phyloP scores from a whole-genome alignment of 164 flowering plant species.

The Umbellularia californica region DNA sequence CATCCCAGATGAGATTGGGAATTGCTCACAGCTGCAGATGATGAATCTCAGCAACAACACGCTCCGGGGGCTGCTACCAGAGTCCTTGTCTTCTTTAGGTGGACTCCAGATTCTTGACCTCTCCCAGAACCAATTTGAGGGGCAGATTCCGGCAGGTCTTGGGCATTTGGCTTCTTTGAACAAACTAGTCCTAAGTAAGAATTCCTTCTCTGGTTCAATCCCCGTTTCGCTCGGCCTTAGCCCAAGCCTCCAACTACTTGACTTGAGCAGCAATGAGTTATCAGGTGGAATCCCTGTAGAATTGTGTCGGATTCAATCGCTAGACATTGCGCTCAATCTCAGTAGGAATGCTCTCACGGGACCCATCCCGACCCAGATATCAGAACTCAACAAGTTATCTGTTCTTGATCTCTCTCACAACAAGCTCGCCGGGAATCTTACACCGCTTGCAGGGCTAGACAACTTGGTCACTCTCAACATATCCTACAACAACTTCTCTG shows the following conservation, averaged over 20 bases:
- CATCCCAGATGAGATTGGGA: conserved; percentile 68
- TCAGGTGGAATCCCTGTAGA: conserved; percentile 39
- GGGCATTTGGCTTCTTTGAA: conserved; percentile 37
- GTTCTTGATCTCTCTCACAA: conserved; percentile 55
- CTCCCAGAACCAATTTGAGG: conserved; percentile 46
- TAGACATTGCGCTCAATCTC: conserved; percentile 49
- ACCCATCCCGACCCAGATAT: conserved; percentile 36
- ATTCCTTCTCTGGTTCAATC: conserved; percentile 42
- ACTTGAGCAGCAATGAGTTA: conserved; percentile 45
- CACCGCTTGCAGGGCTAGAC: conserved; percentile 48
- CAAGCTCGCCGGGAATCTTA: conserved; percentile 39
- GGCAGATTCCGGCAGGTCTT: conserved; percentile 43
- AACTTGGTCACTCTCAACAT: conserved; percentile 69
- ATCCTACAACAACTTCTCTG: conserved; percentile 69
- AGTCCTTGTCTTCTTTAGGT: conserved; percentile 46
- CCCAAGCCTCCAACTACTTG: conserved; percentile 44
- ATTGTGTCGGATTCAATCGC: conserved; percentile 29
- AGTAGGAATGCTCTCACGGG: conserved; percentile 46
- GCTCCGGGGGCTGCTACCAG: conserved; percentile 55
- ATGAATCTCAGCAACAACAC: conserved; percentile 58
- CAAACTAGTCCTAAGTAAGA: conserved; percentile 34
- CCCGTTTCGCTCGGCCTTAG: conserved; percentile 39
- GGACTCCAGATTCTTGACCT: conserved; percentile 64
- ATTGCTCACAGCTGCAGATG: conserved; percentile 53
- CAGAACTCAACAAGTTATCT: conserved; percentile 53